These are phyloP conservation scores for Tubosaeta sp. DNA, from an alignment of 768 basidiomycete species.

Conservation along the genomic window DNA sequence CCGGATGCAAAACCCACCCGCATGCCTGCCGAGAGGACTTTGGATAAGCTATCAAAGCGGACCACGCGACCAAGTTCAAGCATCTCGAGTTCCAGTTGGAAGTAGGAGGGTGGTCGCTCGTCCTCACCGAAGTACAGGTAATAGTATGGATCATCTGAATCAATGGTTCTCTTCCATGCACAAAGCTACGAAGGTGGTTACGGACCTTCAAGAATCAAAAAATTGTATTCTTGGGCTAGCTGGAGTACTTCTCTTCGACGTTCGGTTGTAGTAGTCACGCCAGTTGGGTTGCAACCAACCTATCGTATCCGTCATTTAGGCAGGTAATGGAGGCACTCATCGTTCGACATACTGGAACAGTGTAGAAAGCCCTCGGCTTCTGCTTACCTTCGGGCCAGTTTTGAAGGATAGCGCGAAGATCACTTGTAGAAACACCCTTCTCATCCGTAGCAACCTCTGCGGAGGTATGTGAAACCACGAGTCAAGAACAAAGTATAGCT, in stretches of 20 bases:
- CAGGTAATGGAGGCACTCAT: constrained; percentile 2
- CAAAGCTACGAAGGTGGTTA: neutral
- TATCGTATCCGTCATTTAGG: constrained; percentile 23
- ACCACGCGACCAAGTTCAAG: constrained; percentile 73
- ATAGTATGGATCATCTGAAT: constrained; percentile 73
- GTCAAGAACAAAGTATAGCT: neutral
- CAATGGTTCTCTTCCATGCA: neutral
- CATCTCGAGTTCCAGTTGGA: constrained; percentile 67
- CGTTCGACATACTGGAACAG: constrained; percentile 54
- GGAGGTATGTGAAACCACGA: constrained; percentile 1
- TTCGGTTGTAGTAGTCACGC: constrained; percentile 66
- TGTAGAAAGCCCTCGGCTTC: constrained; percentile 78
- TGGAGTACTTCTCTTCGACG: constrained; percentile 68
- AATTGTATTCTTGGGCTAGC: constrained; percentile 69
- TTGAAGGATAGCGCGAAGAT: constrained; percentile 61
- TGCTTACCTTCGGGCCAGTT: constrained; percentile 70
- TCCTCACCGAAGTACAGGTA: constrained; percentile 69
- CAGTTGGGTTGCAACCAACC: constrained; percentile 87
- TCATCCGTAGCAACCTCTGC: constrained; percentile 77
- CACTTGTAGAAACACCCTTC: constrained; percentile 58
- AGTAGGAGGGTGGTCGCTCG: constrained; percentile 77
- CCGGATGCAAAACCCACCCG: constrained; percentile 81
- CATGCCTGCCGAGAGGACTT: constrained; percentile 75
- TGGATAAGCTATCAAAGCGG: constrained; percentile 90
- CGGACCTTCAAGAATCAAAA: constrained; percentile 82